Evolutionary conservation across 257 asterid species (phyloP).

Genomic region (Sherardia arvensis): DNA sequence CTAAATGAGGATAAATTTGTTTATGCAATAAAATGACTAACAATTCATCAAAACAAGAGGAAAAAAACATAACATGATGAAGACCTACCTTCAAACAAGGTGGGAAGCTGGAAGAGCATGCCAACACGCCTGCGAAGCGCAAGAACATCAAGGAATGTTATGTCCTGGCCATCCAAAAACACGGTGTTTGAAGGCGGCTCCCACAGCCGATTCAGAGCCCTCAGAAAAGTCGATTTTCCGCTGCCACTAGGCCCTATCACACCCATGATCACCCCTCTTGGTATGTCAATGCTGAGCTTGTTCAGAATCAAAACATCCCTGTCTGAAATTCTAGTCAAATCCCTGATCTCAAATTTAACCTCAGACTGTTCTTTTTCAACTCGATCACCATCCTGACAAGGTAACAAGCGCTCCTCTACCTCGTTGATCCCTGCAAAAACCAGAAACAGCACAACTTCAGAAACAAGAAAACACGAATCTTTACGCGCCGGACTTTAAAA

Average conservation of each 20-base stretch:
- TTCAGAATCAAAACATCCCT: constrained; percentile 44
- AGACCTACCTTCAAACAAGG: constrained; percentile 54
- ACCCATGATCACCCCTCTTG: constrained; percentile 61
- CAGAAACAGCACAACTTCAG: neutral
- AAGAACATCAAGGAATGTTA: constrained; percentile 53
- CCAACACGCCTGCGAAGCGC: constrained; percentile 64
- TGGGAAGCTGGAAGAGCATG: constrained; percentile 83
- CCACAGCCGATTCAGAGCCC: constrained; percentile 72
- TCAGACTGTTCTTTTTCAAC: constrained; percentile 11
- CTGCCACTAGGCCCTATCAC: constrained; percentile 83
- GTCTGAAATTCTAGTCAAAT: constrained; percentile 37
- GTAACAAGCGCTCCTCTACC: constrained; percentile 33
- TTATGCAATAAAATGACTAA: too few species aligned
- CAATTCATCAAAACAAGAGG: neutral
- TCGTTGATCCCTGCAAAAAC: constrained; percentile 20
- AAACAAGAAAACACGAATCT: neutral
- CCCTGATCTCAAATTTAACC: constrained; percentile 50
- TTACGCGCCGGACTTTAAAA: neutral
- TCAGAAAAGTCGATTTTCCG: constrained; percentile 63
- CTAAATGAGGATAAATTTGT: too few species aligned
- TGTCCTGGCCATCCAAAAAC: constrained; percentile 56
- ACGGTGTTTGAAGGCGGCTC: constrained; percentile 56
- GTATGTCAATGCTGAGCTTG: constrained; percentile 49
- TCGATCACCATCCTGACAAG: constrained; percentile 6
- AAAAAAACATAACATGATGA: neutral